phyloP scores from a whole-genome alignment of 768 basidiomycete species.

The Lactarius psammicola region DNA sequence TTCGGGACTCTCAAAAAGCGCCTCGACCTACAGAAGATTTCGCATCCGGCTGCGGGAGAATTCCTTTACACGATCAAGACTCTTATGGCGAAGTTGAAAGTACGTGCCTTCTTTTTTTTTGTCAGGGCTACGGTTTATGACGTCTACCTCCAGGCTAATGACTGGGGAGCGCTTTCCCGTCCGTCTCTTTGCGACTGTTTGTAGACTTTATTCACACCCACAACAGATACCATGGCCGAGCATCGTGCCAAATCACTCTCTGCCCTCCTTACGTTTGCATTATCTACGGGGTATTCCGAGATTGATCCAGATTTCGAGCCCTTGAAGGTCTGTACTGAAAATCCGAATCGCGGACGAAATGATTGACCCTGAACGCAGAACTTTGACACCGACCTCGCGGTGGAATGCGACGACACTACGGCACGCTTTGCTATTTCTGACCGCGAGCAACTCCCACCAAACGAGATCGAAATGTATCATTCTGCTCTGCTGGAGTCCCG shows the following conservation, averaged over 20 bases:
- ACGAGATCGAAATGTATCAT: slow-evolving; percentile 33
- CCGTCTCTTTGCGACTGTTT: slow-evolving; percentile 30
- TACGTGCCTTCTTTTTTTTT: slow-evolving; percentile 20
- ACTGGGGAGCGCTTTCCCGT: slow-evolving; percentile 69
- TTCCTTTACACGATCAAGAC: slow-evolving; percentile 60
- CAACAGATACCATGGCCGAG: slow-evolving; percentile 48
- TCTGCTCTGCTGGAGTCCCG: slow-evolving; percentile 33
- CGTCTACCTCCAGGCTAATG: slow-evolving; percentile 48
- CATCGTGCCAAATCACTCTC: slow-evolving; percentile 43
- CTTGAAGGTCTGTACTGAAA: slow-evolving; percentile 43
- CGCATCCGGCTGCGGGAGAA: slow-evolving; percentile 50
- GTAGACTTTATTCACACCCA: neutral
- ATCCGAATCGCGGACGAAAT: neutral
- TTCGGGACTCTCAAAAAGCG: slow-evolving; percentile 48
- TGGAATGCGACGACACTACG: slow-evolving; percentile 41
- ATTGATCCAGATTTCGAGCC: slow-evolving; percentile 46
- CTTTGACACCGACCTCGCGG: slow-evolving; percentile 47
- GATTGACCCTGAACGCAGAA: slow-evolving; percentile 39
- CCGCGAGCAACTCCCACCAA: slow-evolving; percentile 24
- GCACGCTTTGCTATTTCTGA: slow-evolving; percentile 38
- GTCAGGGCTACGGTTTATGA: neutral
- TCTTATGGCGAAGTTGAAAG: slow-evolving; percentile 67
- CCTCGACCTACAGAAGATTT: slow-evolving; percentile 49
- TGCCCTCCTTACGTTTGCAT: slow-evolving; percentile 45
- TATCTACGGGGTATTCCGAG: slow-evolving; percentile 49